Base-by-base conservation (phyloP, 768 basidiomycete species). In the Trametes punicea region DNA sequence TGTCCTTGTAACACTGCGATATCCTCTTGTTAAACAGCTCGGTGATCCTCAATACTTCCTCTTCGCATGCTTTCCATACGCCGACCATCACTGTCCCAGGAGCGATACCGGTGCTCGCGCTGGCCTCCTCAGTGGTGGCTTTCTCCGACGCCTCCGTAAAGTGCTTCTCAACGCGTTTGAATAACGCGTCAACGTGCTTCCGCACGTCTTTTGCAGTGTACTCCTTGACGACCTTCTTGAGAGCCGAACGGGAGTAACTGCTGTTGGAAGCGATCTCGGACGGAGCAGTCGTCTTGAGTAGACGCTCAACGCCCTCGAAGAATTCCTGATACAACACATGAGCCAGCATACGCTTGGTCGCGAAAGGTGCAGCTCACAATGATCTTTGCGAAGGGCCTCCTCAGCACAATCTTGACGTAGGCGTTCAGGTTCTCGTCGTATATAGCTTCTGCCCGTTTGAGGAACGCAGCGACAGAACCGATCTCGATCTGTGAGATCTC, bases 151-250 rank as follows among this genome's bases (percentile, higher is more conserved):
- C 83, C 64, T 94, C 91, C 6, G 87, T 87, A 65, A 97, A 98
- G 67, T 98, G 96, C 71, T 98, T 98, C 71, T 96, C 92, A 26
- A 98, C 91, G 9, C 96, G 84, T 67, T 91, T 91, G 71, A 86
- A 87, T 33, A 98, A 77, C 7, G 81, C 81, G 52, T 98, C 96
- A 48, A 96, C 75, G 57, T 89, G 79, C 69, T 96, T 96, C 33
- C 90, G 86, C 11, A 98, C 74, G 69, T 98, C 96, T 71, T 97
- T 98, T 34, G 83, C 73, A 59, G 81, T 87, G 69, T 84, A 88
- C 64, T 97, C 95, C 67, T 90, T 93, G 46, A 92, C 72, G 13
- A 90, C 79, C 66, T 90, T 92, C 70, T 90, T 92, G n/a, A 96
- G 73, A 0, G 87, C 74, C 0, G 83, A 81, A 63, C 86, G 85